Evolutionary conservation across 768 basidiomycete species (phyloP), one percentile per base, ranked within the genome.

Genomic region (Termitomyces eurrhizus): DNA sequence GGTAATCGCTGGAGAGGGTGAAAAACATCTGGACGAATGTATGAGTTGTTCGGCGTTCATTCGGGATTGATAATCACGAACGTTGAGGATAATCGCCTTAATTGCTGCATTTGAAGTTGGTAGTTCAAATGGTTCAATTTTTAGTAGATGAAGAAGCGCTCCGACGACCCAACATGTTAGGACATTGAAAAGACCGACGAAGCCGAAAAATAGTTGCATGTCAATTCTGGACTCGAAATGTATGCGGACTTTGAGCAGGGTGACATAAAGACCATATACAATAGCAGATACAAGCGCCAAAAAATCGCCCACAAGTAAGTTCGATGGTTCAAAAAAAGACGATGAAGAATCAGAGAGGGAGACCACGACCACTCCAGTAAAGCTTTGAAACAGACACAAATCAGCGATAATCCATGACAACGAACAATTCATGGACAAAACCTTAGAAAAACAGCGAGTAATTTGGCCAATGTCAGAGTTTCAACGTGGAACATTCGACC

Each of bases 181-280:
- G 68, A 90, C 83, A 69, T 89, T 93, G 77, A 88, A 91, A 9
- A 91, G 74, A 13, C 92, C 91, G 33, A 93, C 91, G 63, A 88
- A 93, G 32, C 93, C 93, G 65, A 94, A 92, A 77, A 94, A 92
- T 26, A 93, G 78, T 59, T 90, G 88, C 92, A 93, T 92, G 71
- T 93, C 87, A 62, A 92, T 81, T 59, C 90, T 80, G 12, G 87
- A 87, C 67, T 93, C 90, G 50, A 80, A 78, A 29, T 79, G 82
- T 36, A 94, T 86, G 61, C 84, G 83, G 46, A 92, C 88, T 70
- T 95, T 95, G 68, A 95, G 80, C 56, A 93, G 75, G 61, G 87
- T 86, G 29, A 92, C 84, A 69, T 95, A 95, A 39, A 88, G 70
- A 0, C 91, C 88, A 68, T 94, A 95, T 68, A 88, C 86, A 12